Evolutionary conservation across 2,329 filamentous ascomycete genomes (phyloP).

Genomic region (Xylaria sp.): DNA sequence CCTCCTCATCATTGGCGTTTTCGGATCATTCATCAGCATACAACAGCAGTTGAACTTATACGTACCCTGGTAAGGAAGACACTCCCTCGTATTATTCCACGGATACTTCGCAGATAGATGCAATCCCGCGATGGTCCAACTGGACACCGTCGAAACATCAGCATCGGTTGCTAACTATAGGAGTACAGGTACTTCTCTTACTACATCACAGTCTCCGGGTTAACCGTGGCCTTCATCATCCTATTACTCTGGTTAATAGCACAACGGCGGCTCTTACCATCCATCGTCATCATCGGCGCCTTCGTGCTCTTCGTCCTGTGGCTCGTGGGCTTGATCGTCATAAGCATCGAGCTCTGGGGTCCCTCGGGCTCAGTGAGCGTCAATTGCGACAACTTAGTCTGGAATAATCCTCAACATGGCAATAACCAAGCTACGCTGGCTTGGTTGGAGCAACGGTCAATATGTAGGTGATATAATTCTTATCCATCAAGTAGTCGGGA

Average conservation of each 20-base stretch:
- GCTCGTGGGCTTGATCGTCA: slow-evolving; percentile 72
- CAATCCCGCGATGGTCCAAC: background rate
- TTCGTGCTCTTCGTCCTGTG: slow-evolving; percentile 76
- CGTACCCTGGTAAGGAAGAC: slow-evolving; percentile 67
- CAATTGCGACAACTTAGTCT: slow-evolving; percentile 70
- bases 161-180: background rate
- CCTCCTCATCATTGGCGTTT: slow-evolving; percentile 69
- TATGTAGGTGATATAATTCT: slow-evolving; percentile 61
- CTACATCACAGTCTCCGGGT: slow-evolving; percentile 67
- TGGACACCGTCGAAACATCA: background rate
- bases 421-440: slow-evolving; percentile 67
- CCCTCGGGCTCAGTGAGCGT: slow-evolving; percentile 67
- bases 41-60: slow-evolving; percentile 66
- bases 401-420: slow-evolving; percentile 61
- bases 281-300: slow-evolving; percentile 71
- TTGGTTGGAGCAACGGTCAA: slow-evolving; percentile 71
- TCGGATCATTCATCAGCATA: slow-evolving; percentile 68
- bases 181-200: slow-evolving; percentile 72
- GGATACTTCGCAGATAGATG: background rate
- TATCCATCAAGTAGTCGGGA: no score
- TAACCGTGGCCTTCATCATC: slow-evolving; percentile 74
- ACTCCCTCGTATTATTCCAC: no score
- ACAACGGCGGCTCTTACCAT: slow-evolving; percentile 68
- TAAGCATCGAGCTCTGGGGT: slow-evolving; percentile 72
- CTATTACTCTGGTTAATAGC: slow-evolving; percentile 72